Conservation (phyloP, 805 yeast genomes). For the Metschnikowia peoriensis region DNA sequence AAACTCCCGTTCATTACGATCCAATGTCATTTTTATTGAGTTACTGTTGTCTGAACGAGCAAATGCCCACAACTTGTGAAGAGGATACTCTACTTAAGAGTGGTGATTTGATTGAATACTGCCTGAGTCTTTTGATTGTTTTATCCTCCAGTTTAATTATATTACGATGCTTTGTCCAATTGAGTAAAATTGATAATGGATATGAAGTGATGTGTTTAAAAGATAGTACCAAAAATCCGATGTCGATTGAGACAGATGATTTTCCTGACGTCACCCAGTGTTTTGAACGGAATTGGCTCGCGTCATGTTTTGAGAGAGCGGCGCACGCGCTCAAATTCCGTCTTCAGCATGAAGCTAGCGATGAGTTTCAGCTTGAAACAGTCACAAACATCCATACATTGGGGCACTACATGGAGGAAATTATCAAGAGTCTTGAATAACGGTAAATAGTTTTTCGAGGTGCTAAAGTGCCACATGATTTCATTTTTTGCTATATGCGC, state of each 20-base stretch:
- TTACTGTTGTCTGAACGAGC: neutral
- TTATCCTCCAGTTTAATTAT: slow-evolving; percentile 21
- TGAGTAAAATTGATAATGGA: slow-evolving; percentile 7
- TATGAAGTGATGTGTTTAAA: neutral
- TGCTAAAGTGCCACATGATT: neutral
- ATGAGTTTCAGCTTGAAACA: slow-evolving; percentile 13
- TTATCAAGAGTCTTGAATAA: slow-evolving; percentile 8
- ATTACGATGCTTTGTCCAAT: slow-evolving; percentile 14
- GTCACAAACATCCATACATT: slow-evolving; percentile 20
- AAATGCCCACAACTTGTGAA: neutral
- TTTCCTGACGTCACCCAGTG: neutral
- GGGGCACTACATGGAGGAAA: slow-evolving; percentile 20
- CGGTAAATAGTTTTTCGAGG: neutral
- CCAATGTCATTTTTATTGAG: neutral
- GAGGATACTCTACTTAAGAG: slow-evolving; percentile 22
- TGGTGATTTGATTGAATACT: slow-evolving; percentile 17
- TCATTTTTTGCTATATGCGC: neutral
- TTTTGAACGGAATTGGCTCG: slow-evolving; percentile 6
- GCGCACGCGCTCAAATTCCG: slow-evolving; percentile 4
- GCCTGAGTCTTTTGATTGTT: slow-evolving; percentile 18
- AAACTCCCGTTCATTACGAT: slow-evolving; percentile 4
- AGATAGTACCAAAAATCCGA: neutral
- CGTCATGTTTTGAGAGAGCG: slow-evolving; percentile 5
- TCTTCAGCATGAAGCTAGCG: slow-evolving; percentile 9
- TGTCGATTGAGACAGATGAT: neutral